Evolutionary conservation across 2,329 filamentous ascomycete species (phyloP).

Genomic region (Fusarium liriodendri): DNA sequence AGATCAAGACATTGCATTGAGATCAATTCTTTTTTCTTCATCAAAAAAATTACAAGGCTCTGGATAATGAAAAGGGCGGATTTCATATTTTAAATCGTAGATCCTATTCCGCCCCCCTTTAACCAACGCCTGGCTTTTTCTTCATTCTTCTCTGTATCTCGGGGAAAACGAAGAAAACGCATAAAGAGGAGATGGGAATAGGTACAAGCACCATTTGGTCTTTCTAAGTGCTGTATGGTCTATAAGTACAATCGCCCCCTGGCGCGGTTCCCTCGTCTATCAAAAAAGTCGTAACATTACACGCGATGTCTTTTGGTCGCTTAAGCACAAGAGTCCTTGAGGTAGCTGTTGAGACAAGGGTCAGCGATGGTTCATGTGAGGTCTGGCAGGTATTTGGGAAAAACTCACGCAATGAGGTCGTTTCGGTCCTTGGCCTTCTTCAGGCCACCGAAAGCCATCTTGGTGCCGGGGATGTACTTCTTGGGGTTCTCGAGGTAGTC

Average conservation of each 20-base stretch:
- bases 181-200: conserved; percentile 51
- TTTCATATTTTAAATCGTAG: conserved; percentile 16
- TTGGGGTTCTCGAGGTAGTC: conserved; percentile 99
- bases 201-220: conserved; percentile 46
- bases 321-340: conserved; percentile 78
- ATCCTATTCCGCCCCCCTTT: conserved; percentile 24
- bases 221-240: conserved; percentile 48
- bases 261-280: conserved; percentile 50
- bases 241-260: conserved; percentile 53
- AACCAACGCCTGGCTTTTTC: conserved; percentile 38
- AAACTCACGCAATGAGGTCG: conserved; percentile 93
- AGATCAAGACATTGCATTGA: background rate
- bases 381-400: too few relatives aligned
- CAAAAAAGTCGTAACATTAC: conserved; percentile 50
- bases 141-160: conserved; percentile 13
- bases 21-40: conserved; percentile 1
- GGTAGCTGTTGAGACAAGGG: conserved; percentile 61
- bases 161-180: conserved; percentile 34
- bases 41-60: conserved; percentile 17
- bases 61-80: conserved; percentile 26
- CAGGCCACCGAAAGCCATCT: conserved; percentile 99
- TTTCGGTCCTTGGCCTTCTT: conserved; percentile 99
- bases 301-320: conserved; percentile 47
- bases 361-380: conserved; percentile 38
- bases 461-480: conserved; percentile 99